These are phyloP conservation scores for Pseudotsuga menziesii DNA, from an alignment of 75 land plant species.

Conservation along the genomic window DNA sequence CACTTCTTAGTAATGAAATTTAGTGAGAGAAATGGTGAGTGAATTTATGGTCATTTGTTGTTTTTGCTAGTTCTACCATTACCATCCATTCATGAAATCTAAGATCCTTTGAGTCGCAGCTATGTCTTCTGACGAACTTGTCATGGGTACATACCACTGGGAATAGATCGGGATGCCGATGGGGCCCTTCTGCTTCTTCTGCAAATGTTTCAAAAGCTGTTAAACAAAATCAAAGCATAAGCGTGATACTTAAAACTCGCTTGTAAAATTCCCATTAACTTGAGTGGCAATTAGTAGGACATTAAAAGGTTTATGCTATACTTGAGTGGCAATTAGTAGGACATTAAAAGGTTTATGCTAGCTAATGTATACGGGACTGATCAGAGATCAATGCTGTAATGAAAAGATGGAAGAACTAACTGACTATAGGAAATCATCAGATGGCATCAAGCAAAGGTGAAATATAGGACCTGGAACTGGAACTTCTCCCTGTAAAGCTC, in stretches of 20 bases:
- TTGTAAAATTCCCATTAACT: too few relatives aligned
- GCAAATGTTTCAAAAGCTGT: neutral
- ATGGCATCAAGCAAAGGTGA: too few relatives aligned
- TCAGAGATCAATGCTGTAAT: too few relatives aligned
- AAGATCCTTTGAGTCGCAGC: conserved; percentile 49
- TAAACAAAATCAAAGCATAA: neutral
- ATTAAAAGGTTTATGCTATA: too few relatives aligned
- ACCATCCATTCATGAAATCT: conserved; percentile 69
- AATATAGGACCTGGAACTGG: neutral
- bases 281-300: too few relatives aligned
- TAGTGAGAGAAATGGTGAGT: neutral
- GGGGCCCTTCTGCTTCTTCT: conserved; percentile 53
- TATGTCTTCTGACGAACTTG: conserved; percentile 43
- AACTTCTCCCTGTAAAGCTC: conserved; percentile 35
- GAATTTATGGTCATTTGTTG: neutral
- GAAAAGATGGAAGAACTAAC: too few relatives aligned
- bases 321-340: too few relatives aligned
- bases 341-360: too few relatives aligned
- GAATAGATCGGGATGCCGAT: conserved; percentile 43
- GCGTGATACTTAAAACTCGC: too few relatives aligned
- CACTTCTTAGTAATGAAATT: neutral
- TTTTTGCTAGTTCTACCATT: neutral
- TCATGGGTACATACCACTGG: conserved; percentile 33
- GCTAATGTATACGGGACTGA: too few relatives aligned
- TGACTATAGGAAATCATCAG: neutral